Percentiles rank a stretch among this genome's conserved stretches.
These are phyloP conservation scores for Gossypioides kirkii DNA, from an alignment of 345 rosid species.

Conservation along the genomic window DNA sequence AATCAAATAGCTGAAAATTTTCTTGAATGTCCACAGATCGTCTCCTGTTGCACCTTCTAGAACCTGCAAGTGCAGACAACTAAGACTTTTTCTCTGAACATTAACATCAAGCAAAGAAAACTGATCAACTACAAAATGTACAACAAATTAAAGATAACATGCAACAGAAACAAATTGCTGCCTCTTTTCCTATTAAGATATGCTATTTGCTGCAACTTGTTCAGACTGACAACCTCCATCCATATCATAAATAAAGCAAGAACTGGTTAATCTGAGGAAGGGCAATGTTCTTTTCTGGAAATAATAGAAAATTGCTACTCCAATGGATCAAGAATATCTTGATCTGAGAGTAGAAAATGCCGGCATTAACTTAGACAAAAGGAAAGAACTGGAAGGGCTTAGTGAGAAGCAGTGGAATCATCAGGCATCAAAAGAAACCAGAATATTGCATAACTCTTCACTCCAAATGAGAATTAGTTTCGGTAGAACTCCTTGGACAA, in stretches of 20 bases:
- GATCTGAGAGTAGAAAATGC: not conserved
- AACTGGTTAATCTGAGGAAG: not conserved
- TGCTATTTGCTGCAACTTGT: slow-evolving; percentile 5
- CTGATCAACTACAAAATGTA: not conserved
- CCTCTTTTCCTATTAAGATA: slow-evolving; percentile 3
- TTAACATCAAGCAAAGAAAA: slow-evolving; percentile 15
- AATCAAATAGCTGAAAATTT: slow-evolving; percentile 60
- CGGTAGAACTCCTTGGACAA: not conserved
- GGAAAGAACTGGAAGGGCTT: slow-evolving; percentile 1
- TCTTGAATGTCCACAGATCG: slow-evolving; percentile 44
- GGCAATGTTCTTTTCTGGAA: not conserved
- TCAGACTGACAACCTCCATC: not conserved
- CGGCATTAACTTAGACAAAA: not conserved
- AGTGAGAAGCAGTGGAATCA: not conserved
- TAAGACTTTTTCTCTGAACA: slow-evolving; percentile 12
- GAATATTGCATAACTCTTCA: not conserved
- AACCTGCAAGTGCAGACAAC: slow-evolving; percentile 44
- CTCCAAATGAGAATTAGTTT: not conserved
- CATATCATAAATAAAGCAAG: not conserved
- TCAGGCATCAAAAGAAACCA: slow-evolving; percentile 2
- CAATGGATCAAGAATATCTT: slow-evolving; percentile 2
- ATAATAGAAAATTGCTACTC: not conserved
- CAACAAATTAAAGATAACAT: not conserved
- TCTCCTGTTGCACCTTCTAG: slow-evolving; percentile 43
- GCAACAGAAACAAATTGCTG: slow-evolving; percentile 8